Evolutionary conservation across 1,284 basidiomycete genomes (phyloP).

Genomic region (Thelephora terrestris): DNA sequence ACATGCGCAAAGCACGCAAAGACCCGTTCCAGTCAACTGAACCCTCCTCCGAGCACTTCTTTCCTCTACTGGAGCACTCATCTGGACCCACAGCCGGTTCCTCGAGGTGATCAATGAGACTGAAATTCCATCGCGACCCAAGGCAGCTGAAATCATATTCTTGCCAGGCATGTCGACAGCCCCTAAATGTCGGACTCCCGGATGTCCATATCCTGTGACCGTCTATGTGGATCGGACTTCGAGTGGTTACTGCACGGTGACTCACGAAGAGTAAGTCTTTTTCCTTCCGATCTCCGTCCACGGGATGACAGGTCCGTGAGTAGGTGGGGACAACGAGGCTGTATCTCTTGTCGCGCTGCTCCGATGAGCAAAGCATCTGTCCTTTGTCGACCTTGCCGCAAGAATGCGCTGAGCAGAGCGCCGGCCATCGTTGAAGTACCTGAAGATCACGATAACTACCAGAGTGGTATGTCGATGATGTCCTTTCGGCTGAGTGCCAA

Average conservation of each 20-base stretch:
- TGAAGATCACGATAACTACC: slow-evolving; percentile 45
- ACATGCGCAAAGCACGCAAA: slow-evolving; percentile 8
- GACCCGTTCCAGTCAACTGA: not conserved
- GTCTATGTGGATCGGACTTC: not conserved
- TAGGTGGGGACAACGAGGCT: slow-evolving; percentile 31
- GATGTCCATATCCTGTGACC: not conserved
- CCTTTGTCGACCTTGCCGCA: slow-evolving; percentile 42
- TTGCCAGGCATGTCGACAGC: not conserved
- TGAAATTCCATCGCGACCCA: not conserved
- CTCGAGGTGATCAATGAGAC: not conserved
- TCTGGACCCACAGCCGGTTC: too few relatives aligned
- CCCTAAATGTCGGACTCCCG: not conserved
- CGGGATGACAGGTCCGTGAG: not conserved
- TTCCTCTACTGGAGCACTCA: too few relatives aligned
- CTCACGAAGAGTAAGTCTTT: slow-evolving; percentile 34
- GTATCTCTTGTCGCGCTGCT: slow-evolving; percentile 43
- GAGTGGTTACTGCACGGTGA: slow-evolving; percentile 37
- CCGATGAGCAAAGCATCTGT: slow-evolving; percentile 44
- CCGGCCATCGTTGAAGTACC: slow-evolving; percentile 52
- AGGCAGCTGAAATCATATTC: not conserved
- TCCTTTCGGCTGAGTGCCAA: not conserved
- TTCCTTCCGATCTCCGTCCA: not conserved
- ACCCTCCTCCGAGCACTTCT: not conserved
- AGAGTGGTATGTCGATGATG: slow-evolving; percentile 35
- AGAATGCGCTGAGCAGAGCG: slow-evolving; percentile 39